These are phyloP conservation scores for Gentiana straminea DNA, from an alignment of 257 asterid species.

Conservation along the genomic window DNA sequence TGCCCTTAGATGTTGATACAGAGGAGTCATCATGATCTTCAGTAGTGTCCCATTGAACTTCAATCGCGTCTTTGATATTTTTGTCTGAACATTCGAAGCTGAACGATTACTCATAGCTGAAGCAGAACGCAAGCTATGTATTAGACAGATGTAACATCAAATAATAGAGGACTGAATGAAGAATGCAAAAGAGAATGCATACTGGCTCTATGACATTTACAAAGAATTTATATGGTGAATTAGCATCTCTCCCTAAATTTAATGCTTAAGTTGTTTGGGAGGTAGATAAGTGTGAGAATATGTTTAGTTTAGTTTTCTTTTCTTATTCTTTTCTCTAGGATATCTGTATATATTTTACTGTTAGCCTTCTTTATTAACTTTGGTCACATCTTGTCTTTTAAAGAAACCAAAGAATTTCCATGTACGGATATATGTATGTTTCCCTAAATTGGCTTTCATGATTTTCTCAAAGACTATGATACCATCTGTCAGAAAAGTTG, in stretches of 20 bases:
- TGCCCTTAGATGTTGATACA: constrained; percentile 31
- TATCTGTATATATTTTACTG: too few relatives aligned
- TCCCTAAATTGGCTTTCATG: constrained; percentile 16
- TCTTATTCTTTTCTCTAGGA: too few relatives aligned
- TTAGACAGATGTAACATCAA: constrained; percentile 13
- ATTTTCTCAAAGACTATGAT: too few relatives aligned
- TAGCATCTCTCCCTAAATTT: too few relatives aligned
- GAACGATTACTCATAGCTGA: constrained; percentile 16
- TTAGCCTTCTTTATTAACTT: too few relatives aligned
- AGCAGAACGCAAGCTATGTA: constrained; percentile 9
- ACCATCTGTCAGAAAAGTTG: too few relatives aligned
- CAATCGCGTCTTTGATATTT: constrained; percentile 21
- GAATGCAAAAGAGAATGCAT: not conserved
- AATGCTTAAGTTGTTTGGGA: too few relatives aligned
- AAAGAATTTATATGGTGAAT: too few relatives aligned
- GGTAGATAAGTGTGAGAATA: too few relatives aligned
- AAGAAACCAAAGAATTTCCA: constrained; percentile 2
- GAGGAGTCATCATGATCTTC: constrained; percentile 32
- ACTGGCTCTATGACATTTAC: not conserved
- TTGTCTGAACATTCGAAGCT: constrained; percentile 21
- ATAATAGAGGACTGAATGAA: constrained; percentile 1
- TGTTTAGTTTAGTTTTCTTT: too few relatives aligned
- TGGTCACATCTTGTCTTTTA: not conserved
- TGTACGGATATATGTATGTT: constrained; percentile 9
- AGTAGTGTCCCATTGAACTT: constrained; percentile 26